A percentile compares a stretch with the other conserved stretches of the same genome.
Evolutionary conservation across 495 filamentous ascomycete genomes (phyloP).

Genomic region (Penicillium coprophilum): DNA sequence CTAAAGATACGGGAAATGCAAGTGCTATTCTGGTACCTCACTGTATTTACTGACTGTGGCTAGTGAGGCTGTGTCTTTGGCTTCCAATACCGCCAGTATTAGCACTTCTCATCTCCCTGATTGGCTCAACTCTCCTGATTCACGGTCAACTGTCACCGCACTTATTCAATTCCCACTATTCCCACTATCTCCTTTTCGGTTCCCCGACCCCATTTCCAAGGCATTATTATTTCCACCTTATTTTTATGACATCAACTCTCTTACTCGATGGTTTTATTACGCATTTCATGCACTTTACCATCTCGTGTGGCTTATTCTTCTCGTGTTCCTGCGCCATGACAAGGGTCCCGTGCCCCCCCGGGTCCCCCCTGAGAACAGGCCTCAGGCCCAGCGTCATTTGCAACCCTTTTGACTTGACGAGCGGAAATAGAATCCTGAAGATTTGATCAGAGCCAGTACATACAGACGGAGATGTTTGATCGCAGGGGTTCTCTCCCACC

Average conservation of each 20-base stretch:
- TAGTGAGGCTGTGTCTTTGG: conserved; percentile 9
- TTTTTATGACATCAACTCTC: conserved; percentile 7
- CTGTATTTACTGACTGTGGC: conserved; percentile 13
- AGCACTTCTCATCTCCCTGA: conserved; percentile 1
- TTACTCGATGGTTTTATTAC: conserved; percentile 10
- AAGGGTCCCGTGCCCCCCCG: conserved; percentile 21
- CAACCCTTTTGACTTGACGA: neutral
- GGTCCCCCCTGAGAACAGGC: conserved; percentile 1
- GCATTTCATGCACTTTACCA: conserved; percentile 13
- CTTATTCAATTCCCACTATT: neutral
- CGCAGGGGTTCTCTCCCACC: neutral
- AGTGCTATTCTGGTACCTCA: neutral
- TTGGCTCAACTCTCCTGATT: conserved; percentile 6
- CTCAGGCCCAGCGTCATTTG: conserved; percentile 16
- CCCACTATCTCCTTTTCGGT: neutral
- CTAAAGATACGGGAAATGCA: neutral
- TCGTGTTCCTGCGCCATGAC: conserved; percentile 30
- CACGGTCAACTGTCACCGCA: conserved; percentile 12
- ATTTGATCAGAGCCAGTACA: conserved; percentile 13
- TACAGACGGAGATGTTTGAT: conserved; percentile 4
- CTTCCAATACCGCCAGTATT: conserved; percentile 20
- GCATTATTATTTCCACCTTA: neutral
- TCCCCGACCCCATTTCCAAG: conserved; percentile 4
- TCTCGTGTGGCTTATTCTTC: conserved; percentile 28
- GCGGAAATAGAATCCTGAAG: conserved; percentile 4